Percentiles rank a stretch among this genome's conserved stretches.
Evolutionary conservation across 129 eudicot genomes (phyloP).

Genomic region (Artemisia argyi): DNA sequence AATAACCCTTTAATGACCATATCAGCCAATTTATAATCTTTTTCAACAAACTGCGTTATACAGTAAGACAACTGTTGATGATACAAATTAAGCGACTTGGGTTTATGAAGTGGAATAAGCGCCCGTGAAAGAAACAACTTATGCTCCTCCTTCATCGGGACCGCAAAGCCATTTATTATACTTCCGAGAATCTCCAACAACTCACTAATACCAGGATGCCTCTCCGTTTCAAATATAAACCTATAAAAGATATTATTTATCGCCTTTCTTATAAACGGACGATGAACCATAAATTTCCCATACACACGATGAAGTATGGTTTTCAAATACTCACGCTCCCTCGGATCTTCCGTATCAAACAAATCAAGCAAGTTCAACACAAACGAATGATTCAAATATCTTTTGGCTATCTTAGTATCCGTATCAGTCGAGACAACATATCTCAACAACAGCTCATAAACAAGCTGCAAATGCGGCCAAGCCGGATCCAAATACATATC

Average conservation of each 20-base stretch:
- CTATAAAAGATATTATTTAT: conserved; percentile 65
- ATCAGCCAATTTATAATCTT: conserved; percentile 62
- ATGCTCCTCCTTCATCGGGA: conserved; percentile 77
- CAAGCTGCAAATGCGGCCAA: conserved; percentile 69
- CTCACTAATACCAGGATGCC: conserved; percentile 61
- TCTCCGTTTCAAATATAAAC: conserved; percentile 66
- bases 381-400: conserved; percentile 57
- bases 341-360: conserved; percentile 58
- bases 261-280: conserved; percentile 65
- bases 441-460: conserved; percentile 55
- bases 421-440: conserved; percentile 62
- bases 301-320: conserved; percentile 65
- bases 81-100: conserved; percentile 50
- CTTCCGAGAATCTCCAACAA: conserved; percentile 73
- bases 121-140: conserved; percentile 60
- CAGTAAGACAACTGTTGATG: conserved; percentile 66
- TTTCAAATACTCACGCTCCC: conserved; percentile 63
- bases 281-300: conserved; percentile 70
- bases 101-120: conserved; percentile 67
- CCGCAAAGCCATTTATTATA: conserved; percentile 62
- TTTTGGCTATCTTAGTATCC: conserved; percentile 55
- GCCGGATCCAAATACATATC: conserved; percentile 56
- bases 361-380: conserved; percentile 56
- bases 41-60: conserved; percentile 63
- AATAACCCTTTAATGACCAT: conserved; percentile 53